Evolutionary conservation across 1,284 basidiomycete species (phyloP).

Genomic region (Gomphus bonarii): DNA sequence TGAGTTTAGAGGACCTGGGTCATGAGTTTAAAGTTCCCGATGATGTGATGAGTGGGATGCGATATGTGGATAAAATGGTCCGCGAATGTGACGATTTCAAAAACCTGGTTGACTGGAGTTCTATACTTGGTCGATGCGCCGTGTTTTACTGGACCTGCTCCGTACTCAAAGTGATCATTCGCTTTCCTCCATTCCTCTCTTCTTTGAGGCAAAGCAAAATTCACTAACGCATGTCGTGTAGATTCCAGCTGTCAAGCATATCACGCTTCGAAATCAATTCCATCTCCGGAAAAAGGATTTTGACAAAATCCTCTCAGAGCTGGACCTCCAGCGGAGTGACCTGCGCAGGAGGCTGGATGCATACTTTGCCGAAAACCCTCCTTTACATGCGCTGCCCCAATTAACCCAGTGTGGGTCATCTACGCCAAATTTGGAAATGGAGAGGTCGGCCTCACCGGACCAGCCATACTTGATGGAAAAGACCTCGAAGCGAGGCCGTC

Average conservation of each 20-base stretch:
- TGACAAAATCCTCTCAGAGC: conserved; percentile 1
- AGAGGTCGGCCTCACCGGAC: background rate
- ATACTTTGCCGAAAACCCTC: conserved; percentile 2
- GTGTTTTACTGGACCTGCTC: conserved; percentile 11
- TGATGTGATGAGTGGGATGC: conserved; percentile 4
- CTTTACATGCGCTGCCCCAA: background rate
- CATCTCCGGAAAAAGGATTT: conserved; percentile 4
- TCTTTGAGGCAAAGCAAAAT: background rate
- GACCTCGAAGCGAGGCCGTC: background rate
- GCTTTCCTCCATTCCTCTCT: background rate
- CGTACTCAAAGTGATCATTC: conserved; percentile 1
- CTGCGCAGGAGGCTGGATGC: conserved; percentile 3
- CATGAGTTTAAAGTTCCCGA: conserved; percentile 1
- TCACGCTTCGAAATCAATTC: conserved; percentile 7
- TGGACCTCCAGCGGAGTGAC: conserved; percentile 7
- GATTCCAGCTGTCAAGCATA: conserved; percentile 7
- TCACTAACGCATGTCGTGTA: background rate
- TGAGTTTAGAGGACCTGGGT: background rate
- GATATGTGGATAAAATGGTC: conserved; percentile 2
- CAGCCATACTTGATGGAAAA: background rate
- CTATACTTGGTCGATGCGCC: conserved; percentile 3
- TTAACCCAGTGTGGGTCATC: background rate
- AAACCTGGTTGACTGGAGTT: conserved; percentile 5
- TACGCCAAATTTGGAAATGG: background rate
- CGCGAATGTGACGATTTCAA: conserved; percentile 3